Percentiles rank a stretch among this genome's conserved stretches.
Evolutionary conservation across 345 rosid species (phyloP).

Genomic region (Salix purpurea): DNA sequence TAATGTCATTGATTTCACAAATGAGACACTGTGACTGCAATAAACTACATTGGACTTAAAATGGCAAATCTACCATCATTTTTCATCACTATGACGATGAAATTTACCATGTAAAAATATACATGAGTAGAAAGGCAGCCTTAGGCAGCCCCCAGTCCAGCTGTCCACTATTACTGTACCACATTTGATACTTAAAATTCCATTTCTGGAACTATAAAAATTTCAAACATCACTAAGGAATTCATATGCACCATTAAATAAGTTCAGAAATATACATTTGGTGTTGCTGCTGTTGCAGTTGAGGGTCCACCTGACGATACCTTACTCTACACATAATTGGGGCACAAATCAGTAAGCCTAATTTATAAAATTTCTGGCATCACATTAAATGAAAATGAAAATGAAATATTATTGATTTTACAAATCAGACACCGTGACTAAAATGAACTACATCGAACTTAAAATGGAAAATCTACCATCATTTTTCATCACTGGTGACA

Average conservation of each 20-base stretch:
- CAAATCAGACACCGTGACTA: background rate
- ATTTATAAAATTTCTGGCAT: background rate
- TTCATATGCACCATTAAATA: background rate
- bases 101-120: background rate
- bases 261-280: background rate
- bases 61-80: background rate
- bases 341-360: background rate
- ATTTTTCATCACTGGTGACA: background rate
- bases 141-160: background rate
- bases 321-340: background rate
- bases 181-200: too few relatives aligned
- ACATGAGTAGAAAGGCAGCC: background rate
- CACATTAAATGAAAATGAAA: background rate
- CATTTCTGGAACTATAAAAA: too few relatives aligned
- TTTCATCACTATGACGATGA: background rate
- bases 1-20: background rate
- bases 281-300: background rate
- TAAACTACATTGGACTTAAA: background rate
- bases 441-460: background rate
- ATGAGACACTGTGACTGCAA: background rate
- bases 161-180: too few relatives aligned
- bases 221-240: too few relatives aligned
- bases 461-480: background rate
- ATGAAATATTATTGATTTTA: background rate
- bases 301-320: conserved; percentile 11